Base-by-base conservation (phyloP, 148 eudicot species). In the Arctostaphylos glauca region DNA sequence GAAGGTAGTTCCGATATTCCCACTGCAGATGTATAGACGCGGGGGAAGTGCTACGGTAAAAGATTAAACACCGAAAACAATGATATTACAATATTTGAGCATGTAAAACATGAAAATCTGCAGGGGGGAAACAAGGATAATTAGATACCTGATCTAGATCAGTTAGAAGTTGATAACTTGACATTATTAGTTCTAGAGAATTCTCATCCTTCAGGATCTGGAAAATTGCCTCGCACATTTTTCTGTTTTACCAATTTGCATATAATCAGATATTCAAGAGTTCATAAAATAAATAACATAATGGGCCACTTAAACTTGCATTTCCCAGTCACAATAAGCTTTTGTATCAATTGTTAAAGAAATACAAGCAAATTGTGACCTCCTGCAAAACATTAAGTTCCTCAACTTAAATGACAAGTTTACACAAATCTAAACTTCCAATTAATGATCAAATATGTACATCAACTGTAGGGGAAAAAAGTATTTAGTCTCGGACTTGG, bases 151-250 rank as follows among this genome's bases (percentile, higher is more conserved):
- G 90, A 59, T 92, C 95, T 84, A 94, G 82, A 74, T 96, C 95
- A 46, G 21, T 74, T 58, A 96, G 91, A 38, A 96, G 97, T 74
- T 90, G 92, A 84, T 87, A 92, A 81, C 98, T 96, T 81, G 87
- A 84, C 80, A 94, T 85, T 23, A 94, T 81, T 81, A 94, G 78
- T 68, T 94, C 98, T 78, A 96, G 88, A 15, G 95, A 94, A 81
- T 87, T 88, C 53, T 88, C 91, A 14, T 91, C 98, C 88, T 90
- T 93, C 81, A 94, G 80, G 14, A 96, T 94, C 70, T 84, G 87
- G 12, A 94, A 90, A 70, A 94, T 85, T 12, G 98, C 97, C 67
- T 89, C 89, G 84, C 87, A 87, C 95, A 96, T 96, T 89, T 89
- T 94, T 58, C 96, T 93, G 77, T 83, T 78, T 70, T 83, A 78